Evolutionary conservation across 2,329 filamentous ascomycete species (phyloP).

Genomic region (Bipolaris zeicola): DNA sequence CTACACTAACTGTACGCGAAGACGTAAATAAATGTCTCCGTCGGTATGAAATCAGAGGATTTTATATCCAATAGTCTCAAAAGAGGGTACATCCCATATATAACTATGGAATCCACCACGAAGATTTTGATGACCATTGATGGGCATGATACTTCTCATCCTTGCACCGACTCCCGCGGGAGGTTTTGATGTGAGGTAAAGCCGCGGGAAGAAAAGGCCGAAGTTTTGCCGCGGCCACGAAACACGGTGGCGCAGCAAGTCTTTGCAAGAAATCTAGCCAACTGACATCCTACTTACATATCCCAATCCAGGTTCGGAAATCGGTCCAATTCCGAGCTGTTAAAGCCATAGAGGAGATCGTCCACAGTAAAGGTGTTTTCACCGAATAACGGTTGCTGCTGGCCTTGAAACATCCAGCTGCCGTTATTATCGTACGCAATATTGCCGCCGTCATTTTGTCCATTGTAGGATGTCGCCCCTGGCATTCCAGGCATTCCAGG

Average conservation of each 20-base stretch:
- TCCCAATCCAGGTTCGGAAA: conserved; percentile 20
- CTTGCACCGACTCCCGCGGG: not conserved
- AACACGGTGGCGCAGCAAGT: not conserved
- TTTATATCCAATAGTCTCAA: not conserved
- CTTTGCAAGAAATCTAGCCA: not conserved
- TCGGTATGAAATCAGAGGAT: not conserved
- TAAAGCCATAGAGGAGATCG: conserved; percentile 35
- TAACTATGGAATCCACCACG: not conserved
- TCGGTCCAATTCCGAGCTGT: conserved; percentile 33
- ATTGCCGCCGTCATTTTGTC: not conserved
- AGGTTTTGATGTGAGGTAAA: not conserved
- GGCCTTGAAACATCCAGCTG: conserved; percentile 15
- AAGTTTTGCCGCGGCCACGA: not conserved
- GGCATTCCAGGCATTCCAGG: conserved; percentile 1
- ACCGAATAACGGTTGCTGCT: conserved; percentile 21
- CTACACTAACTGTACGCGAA: not conserved
- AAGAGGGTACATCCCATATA: not conserved
- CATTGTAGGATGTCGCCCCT: not conserved
- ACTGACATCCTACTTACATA: not conserved
- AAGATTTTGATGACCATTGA: not conserved
- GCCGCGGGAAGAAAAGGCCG: conserved; percentile 3
- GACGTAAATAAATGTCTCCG: not conserved
- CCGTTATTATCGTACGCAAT: conserved; percentile 19
- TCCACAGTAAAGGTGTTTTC: conserved; percentile 28
- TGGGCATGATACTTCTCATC: not conserved